A percentile compares a stretch with the other conserved stretches of the same genome.
Evolutionary conservation across 495 filamentous ascomycete species (phyloP).

Genomic region (Penicillium steckii): DNA sequence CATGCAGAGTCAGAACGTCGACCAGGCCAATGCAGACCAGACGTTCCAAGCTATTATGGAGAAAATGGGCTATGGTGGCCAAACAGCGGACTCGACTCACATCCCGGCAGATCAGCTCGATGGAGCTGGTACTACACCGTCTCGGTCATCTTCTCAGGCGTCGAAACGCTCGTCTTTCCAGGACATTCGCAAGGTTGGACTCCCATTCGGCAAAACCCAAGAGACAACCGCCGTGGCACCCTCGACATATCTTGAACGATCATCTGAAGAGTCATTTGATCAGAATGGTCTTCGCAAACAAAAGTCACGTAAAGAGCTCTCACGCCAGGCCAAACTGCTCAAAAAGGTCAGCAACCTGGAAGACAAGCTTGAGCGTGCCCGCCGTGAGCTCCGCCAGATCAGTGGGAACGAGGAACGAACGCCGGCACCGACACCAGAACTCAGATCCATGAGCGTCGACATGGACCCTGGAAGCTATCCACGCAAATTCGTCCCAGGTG

Average conservation of each 20-base stretch:
- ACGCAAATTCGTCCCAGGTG: conserved; percentile 52
- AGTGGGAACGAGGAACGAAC: conserved; percentile 40
- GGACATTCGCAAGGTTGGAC: conserved; percentile 35
- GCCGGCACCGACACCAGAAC: conserved; percentile 19
- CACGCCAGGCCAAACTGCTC: conserved; percentile 58
- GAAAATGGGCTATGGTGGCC: conserved; percentile 31
- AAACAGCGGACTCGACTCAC: background rate
- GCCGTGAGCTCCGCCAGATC: conserved; percentile 55
- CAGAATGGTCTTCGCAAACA: conserved; percentile 42
- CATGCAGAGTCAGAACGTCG: conserved; percentile 20
- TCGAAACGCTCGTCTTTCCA: conserved; percentile 39
- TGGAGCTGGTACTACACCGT: background rate
- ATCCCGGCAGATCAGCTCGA: background rate
- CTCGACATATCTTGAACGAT: conserved; percentile 17
- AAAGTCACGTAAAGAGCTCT: conserved; percentile 59
- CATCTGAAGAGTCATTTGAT: conserved; percentile 28
- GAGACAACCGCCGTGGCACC: conserved; percentile 5
- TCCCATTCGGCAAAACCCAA: conserved; percentile 27
- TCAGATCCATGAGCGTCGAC: conserved; percentile 23
- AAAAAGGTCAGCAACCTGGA: conserved; percentile 68
- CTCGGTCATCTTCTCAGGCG: conserved; percentile 23
- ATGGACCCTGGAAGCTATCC: conserved; percentile 40
- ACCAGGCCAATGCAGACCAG: conserved; percentile 29
- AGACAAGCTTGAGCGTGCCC: conserved; percentile 56
- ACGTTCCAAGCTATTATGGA: conserved; percentile 41